These are phyloP conservation scores for Penicillium coprophilum DNA, from an alignment of 495 filamentous ascomycete species.

Conservation along the genomic window DNA sequence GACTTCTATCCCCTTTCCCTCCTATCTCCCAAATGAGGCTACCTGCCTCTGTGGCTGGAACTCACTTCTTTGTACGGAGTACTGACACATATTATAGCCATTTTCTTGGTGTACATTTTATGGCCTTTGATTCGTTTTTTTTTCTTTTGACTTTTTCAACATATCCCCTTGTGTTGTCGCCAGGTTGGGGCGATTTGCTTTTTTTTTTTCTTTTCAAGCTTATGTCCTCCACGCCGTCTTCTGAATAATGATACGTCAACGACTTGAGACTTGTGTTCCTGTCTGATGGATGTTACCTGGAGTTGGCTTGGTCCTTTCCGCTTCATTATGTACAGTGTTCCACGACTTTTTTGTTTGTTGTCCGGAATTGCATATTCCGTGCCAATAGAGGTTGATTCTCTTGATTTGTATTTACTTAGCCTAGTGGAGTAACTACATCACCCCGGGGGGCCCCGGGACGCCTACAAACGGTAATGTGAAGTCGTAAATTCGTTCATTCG, in stretches of 20 bases:
- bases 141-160: constrained; percentile 6
- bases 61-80: constrained; percentile 14
- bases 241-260: constrained; percentile 31
- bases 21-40: not conserved
- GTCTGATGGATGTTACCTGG: constrained; percentile 11
- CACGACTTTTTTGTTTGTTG: constrained; percentile 13
- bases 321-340: constrained; percentile 26
- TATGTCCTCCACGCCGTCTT: constrained; percentile 26
- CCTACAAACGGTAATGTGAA: not conserved
- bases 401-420: not conserved
- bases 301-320: constrained; percentile 11
- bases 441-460: not conserved
- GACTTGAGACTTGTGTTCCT: constrained; percentile 16
- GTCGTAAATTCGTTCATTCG: constrained; percentile 12
- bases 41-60: not conserved
- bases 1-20: not conserved
- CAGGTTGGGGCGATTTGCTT: constrained; percentile 13
- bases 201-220: constrained; percentile 6
- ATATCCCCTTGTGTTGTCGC: constrained; percentile 18
- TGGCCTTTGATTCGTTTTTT: constrained; percentile 6
- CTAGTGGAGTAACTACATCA: not conserved
- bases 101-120: constrained; percentile 22
- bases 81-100: constrained; percentile 16
- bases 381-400: constrained; percentile 18
- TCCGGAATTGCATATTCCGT: not conserved